These are phyloP conservation scores for Fulvia fulva DNA, from an alignment of 2,329 filamentous ascomycete genomes.

Conservation along the genomic window DNA sequence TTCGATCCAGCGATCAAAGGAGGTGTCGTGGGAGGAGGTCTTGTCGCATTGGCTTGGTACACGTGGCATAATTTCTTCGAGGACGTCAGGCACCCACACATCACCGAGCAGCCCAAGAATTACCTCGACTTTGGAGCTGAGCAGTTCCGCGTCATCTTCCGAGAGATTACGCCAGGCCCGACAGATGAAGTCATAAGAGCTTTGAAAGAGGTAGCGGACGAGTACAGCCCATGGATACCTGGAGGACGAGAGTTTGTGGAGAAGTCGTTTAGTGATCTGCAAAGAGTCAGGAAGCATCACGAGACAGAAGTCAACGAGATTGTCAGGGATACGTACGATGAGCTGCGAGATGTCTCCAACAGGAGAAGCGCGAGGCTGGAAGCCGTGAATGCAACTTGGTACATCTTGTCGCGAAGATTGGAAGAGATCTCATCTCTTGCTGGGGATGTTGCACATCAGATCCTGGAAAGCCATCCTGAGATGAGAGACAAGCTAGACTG, in stretches of 20 bases:
- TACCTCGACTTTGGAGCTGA: conserved; percentile 51
- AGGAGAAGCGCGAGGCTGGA: conserved; percentile 60
- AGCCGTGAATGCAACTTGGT: conserved; percentile 58
- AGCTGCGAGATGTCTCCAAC: conserved; percentile 57
- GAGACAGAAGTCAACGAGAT: conserved; percentile 66
- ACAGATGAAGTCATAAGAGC: conserved; percentile 63
- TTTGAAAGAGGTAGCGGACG: conserved; percentile 62
- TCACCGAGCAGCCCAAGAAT: not conserved
- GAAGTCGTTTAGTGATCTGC: conserved; percentile 64
- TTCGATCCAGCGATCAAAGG: not conserved
- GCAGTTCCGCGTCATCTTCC: conserved; percentile 45
- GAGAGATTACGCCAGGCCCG: conserved; percentile 54
- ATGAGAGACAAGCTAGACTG: conserved; percentile 68
- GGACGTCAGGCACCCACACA: not conserved
- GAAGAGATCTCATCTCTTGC: conserved; percentile 58
- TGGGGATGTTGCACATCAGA: conserved; percentile 58
- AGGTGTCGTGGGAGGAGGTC: conserved; percentile 1
- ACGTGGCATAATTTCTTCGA: not conserved
- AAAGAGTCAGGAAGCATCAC: conserved; percentile 63
- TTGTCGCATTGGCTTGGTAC: conserved; percentile 2
- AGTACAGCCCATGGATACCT: conserved; percentile 67
- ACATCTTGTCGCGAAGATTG: conserved; percentile 60
- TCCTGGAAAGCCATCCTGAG: conserved; percentile 68
- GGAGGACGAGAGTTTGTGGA: conserved; percentile 67
- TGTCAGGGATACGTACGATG: conserved; percentile 61